These are phyloP conservation scores for Flaveria trinervia DNA, from an alignment of 129 eudicot genomes.

Conservation along the genomic window DNA sequence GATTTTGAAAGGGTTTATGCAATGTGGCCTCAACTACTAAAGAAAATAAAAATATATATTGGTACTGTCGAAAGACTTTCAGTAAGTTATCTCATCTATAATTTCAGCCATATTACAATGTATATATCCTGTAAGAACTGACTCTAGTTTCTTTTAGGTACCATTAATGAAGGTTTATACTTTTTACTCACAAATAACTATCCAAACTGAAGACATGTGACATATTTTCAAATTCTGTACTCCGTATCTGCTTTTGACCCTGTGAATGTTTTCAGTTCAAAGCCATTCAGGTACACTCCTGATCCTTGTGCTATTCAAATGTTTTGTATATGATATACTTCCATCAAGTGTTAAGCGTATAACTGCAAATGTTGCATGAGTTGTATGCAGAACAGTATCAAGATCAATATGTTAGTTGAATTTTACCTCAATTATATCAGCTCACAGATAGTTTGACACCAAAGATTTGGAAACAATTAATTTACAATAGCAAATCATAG, in stretches of 20 bases:
- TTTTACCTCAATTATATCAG: too few species aligned
- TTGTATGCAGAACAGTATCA: too few species aligned
- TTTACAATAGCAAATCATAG: too few species aligned
- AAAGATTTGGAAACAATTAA: too few species aligned
- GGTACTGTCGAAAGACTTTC: background rate
- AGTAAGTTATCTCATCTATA: background rate
- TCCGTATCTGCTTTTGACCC: background rate
- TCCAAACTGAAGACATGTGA: too few species aligned
- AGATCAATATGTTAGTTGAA: too few species aligned
- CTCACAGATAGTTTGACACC: too few species aligned
- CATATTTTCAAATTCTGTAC: too few species aligned
- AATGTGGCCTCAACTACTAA: background rate
- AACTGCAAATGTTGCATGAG: too few species aligned
- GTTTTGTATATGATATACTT: too few species aligned
- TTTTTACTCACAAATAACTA: background rate
- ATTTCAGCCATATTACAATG: background rate
- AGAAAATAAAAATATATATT: background rate
- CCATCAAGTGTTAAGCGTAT: background rate
- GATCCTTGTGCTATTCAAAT: too few species aligned
- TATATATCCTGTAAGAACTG: background rate
- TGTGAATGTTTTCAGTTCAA: background rate
- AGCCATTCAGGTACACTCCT: background rate
- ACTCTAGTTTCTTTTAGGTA: background rate
- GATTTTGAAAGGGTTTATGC: constrained; percentile 2
- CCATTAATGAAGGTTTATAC: background rate